phyloP scores from a whole-genome alignment of 2,329 filamentous ascomycete species.

The Diaporthe ilicicola region DNA sequence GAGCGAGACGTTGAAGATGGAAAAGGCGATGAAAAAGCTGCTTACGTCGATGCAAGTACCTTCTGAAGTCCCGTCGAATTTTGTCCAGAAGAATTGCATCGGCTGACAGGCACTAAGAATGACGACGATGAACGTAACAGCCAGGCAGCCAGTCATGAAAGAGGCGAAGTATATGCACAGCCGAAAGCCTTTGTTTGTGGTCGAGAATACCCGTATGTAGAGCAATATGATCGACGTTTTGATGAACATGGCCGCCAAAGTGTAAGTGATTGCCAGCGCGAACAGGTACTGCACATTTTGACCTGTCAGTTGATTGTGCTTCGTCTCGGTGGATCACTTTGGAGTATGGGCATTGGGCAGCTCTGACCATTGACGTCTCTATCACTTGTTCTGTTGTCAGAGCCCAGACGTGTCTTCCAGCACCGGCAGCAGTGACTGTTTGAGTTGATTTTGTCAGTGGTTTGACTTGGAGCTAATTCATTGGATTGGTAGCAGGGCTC shows the following conservation, averaged over 20 bases:
- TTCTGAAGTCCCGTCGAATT: background rate
- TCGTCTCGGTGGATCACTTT: background rate
- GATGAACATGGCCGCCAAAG: conserved; percentile 8
- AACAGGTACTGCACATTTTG: conserved; percentile 1
- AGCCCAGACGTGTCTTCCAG: conserved; percentile 12
- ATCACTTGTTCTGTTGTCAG: background rate
- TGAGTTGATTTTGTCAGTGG: background rate
- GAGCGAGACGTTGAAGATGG: background rate
- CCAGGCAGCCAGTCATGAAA: background rate
- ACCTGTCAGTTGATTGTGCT: background rate
- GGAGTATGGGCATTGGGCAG: background rate
- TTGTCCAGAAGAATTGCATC: background rate
- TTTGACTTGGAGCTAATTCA: background rate
- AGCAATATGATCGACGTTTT: conserved; percentile 8
- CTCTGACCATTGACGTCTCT: background rate
- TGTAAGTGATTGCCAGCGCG: background rate
- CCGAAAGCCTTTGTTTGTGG: background rate
- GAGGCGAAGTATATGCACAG: background rate
- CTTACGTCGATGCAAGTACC: background rate
- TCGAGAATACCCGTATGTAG: background rate
- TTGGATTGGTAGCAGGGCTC: background rate
- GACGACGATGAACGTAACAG: background rate
- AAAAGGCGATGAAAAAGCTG: conserved; percentile 5
- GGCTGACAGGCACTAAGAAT: background rate
- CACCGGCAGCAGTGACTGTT: background rate